Conservation (phyloP, 768 basidiomycete genomes). For the Mycena floridula region DNA sequence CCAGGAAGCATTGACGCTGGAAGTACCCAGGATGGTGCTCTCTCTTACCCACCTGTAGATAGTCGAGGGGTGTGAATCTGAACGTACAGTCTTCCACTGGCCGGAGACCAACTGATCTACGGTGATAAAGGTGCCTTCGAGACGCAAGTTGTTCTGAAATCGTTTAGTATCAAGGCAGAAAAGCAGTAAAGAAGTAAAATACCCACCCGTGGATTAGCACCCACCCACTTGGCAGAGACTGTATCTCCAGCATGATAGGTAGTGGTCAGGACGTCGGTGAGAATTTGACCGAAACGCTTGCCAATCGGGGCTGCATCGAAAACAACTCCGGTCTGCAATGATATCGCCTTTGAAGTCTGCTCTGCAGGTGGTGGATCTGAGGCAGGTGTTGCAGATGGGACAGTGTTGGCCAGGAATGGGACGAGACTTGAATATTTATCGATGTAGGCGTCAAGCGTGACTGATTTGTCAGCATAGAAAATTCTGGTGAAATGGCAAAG, state of each 20-base stretch:
- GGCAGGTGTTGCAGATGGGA: constrained; percentile 36
- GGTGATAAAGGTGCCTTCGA: constrained; percentile 68
- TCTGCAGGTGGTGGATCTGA: constrained; percentile 62
- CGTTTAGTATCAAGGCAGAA: neutral
- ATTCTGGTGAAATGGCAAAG: constrained; percentile 4
- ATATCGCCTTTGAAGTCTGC: constrained; percentile 60
- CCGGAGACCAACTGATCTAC: constrained; percentile 48
- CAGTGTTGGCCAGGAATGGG: constrained; percentile 49
- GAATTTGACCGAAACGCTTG: constrained; percentile 55
- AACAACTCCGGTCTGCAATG: constrained; percentile 58
- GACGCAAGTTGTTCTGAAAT: constrained; percentile 64
- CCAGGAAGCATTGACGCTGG: constrained; percentile 64
- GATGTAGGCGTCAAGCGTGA: constrained; percentile 76
- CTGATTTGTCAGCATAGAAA: constrained; percentile 24
- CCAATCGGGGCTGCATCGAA: constrained; percentile 53
- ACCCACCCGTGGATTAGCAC: constrained; percentile 71
- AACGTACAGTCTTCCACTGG: constrained; percentile 52
- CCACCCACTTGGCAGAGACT: constrained; percentile 60
- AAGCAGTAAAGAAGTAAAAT: neutral
- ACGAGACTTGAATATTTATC: constrained; percentile 67
- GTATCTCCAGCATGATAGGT: constrained; percentile 52
- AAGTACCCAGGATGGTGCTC: constrained; percentile 49
- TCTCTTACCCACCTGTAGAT: constrained; percentile 59
- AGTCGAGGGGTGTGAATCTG: constrained; percentile 79
- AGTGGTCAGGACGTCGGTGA: constrained; percentile 44